Conservation (phyloP, 257 asterid species). For the Scutellaria galericulata region DNA sequence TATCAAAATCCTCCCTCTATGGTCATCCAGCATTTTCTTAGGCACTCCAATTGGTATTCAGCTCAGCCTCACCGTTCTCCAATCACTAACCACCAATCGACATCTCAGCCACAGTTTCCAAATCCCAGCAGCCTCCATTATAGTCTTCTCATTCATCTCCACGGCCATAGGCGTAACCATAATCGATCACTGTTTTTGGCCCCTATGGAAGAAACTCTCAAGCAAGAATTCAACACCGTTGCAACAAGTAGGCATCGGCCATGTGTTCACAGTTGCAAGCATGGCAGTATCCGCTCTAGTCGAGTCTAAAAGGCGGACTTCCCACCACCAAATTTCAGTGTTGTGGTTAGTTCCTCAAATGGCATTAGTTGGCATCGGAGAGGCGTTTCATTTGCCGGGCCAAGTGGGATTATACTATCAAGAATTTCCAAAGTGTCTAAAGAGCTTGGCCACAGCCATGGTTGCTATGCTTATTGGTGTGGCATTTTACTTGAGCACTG, state of each 20-base stretch:
- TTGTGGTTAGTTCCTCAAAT: conserved; percentile 63
- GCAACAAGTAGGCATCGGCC: conserved; percentile 45
- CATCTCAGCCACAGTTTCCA: conserved; percentile 40
- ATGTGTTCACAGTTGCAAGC: conserved; percentile 46
- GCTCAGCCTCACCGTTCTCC: conserved; percentile 47
- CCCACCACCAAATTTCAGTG: conserved; percentile 21
- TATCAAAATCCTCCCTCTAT: conserved; percentile 46
- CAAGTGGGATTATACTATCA: conserved; percentile 46
- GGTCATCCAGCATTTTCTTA: conserved; percentile 52
- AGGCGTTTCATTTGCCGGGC: conserved; percentile 59
- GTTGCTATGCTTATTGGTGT: conserved; percentile 37
- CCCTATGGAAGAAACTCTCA: conserved; percentile 25
- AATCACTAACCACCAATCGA: conserved; percentile 47
- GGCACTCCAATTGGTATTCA: conserved; percentile 49
- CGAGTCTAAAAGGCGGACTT: conserved; percentile 42
- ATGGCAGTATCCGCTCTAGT: conserved; percentile 57
- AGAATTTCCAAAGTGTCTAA: conserved; percentile 44
- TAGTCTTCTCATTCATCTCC: conserved; percentile 41
- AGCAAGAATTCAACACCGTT: neutral
- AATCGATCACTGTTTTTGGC: conserved; percentile 33
- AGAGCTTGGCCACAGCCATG: conserved; percentile 49
- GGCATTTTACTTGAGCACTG: conserved; percentile 37
- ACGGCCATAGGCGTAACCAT: conserved; percentile 32
- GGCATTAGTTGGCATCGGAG: conserved; percentile 51
- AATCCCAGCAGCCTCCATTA: conserved; percentile 46